These are phyloP conservation scores for Pulicaria dysenterica DNA, from an alignment of 129 eudicot species.

Conservation along the genomic window DNA sequence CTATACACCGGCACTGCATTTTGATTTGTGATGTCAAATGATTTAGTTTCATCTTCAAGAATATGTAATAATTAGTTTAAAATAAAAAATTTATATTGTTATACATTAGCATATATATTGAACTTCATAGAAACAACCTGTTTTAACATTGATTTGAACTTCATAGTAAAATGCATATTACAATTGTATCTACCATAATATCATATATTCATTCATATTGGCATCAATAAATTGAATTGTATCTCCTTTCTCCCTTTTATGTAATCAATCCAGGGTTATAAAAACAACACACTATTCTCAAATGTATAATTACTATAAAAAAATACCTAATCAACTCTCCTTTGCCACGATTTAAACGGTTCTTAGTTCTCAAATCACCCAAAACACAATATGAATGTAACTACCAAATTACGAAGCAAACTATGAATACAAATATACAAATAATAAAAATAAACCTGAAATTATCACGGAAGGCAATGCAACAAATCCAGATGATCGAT, in stretches of 20 bases:
- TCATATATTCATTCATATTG: background rate
- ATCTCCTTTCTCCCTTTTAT: background rate
- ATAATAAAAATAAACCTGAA: conserved; percentile 22
- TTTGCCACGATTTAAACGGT: background rate
- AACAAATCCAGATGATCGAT: conserved; percentile 26
- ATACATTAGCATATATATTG: background rate
- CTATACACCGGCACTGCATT: conserved; percentile 9
- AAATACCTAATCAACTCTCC: conserved; percentile 17
- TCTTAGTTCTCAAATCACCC: background rate
- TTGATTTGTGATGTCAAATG: background rate
- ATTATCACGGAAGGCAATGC: conserved; percentile 32
- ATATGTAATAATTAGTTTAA: background rate
- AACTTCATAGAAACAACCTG: conserved; percentile 1
- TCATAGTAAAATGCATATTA: conserved; percentile 2
- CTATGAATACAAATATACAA: background rate
- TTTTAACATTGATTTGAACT: background rate
- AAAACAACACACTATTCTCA: background rate
- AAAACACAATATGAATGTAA: conserved; percentile 9
- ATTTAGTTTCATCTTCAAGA: background rate
- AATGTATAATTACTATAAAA: conserved; percentile 6
- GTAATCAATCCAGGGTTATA: background rate
- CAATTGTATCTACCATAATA: conserved; percentile 1
- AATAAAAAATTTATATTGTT: background rate
- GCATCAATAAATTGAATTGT: background rate
- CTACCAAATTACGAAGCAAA: conserved; percentile 11